Evolutionary conservation across 768 basidiomycete genomes (phyloP).

Genomic region (Lactarius tabidus): DNA sequence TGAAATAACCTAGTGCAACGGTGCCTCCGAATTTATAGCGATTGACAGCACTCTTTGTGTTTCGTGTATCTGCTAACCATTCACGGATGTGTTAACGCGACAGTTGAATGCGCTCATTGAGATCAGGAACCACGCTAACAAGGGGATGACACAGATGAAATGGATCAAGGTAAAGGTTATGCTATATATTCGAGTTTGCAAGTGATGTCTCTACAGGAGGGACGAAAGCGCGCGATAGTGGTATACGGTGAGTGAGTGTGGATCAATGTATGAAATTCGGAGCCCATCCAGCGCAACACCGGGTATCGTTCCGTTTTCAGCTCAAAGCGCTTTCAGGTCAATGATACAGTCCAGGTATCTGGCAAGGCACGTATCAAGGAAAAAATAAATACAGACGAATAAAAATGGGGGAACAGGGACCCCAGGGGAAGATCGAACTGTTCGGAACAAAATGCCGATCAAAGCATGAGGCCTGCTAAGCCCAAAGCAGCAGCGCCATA

Average conservation of each 20-base stretch:
- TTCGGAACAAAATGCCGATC: not conserved
- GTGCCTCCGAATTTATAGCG: not conserved
- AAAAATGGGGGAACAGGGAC: not conserved
- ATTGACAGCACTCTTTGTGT: not conserved
- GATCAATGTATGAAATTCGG: not conserved
- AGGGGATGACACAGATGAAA: not conserved
- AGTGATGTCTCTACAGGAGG: not conserved
- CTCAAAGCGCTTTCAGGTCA: too few relatives aligned
- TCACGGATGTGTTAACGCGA: not conserved
- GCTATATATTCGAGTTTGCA: not conserved
- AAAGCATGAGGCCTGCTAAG: slow-evolving; percentile 19
- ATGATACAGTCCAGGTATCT: not conserved
- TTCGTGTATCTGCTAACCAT: not conserved
- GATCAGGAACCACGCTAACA: not conserved
- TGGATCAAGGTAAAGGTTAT: not conserved
- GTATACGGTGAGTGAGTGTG: slow-evolving; percentile 11
- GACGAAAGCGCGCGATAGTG: not conserved
- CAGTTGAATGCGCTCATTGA: not conserved
- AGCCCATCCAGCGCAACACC: not conserved
- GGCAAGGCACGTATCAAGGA: not conserved
- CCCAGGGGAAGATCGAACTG: not conserved
- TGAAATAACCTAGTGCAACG: too few relatives aligned
- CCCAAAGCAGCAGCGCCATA: slow-evolving; percentile 22
- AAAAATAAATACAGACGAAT: slow-evolving; percentile 1
- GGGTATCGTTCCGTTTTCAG: not conserved